Base-by-base conservation (phyloP, 257 asterid species). In the Solanum arcanum region DNA sequence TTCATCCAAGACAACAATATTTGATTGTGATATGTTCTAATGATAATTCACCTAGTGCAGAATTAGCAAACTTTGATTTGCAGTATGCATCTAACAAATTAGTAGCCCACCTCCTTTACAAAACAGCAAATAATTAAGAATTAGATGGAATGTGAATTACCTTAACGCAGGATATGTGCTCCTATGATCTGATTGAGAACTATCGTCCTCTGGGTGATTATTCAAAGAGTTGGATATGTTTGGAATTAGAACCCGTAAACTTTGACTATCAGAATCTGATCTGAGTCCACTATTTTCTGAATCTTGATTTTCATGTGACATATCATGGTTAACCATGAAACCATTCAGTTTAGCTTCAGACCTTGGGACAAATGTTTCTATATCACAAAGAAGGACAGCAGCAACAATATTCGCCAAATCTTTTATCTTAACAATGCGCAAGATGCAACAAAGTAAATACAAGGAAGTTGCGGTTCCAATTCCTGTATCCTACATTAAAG, bases 351-450 rank as follows among this genome's bases (percentile, higher is more conserved):
- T 91, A 64, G 94, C 92, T 88, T 94, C 93, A 82, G 91, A 87
- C 74, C 86, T 89, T 89, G 87, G 93, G 87, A 89, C 66, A 86
- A 91, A 90, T 85, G 90, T 86, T 89, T 91, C 94, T 72, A 92
- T 90, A 83, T 89, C 90, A 92, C 96, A 97, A 31, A 97, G 92
- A 90, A 97, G 95, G 86, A 98, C 94, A 88, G 96, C 95, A 88
- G 98, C 99, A 90, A 96, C 93, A 89, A 88, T 95, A 92, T 93
- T 95, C 72, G 99, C 97, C 91, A 97, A 94, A 92, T 97, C 99
- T 92, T 97, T 97, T 92, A 97, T 97, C 91, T 97, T 97, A 90
- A 97, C 93, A 80, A 97, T 95, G 93, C 95, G 99, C 93, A 97
- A 91, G 90, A 97, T 94, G 95, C 99, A 95, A 92, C 99, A 95